Percentiles rank a stretch among this genome's conserved stretches.
These are phyloP conservation scores for Ogataea pini DNA, from an alignment of 805 yeast species.

Conservation along the genomic window DNA sequence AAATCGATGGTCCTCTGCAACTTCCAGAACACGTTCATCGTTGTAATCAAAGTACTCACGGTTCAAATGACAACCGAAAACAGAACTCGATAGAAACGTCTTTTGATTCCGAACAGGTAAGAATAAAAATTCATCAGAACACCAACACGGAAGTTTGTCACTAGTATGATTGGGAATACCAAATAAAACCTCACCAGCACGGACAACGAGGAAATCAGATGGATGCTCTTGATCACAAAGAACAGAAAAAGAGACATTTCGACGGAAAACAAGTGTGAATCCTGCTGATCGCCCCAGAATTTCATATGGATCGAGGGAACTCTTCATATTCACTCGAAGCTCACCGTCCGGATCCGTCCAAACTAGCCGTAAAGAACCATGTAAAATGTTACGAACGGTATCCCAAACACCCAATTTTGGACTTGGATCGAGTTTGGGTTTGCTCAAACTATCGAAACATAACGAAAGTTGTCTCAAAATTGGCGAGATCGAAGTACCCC, in stretches of 20 bases:
- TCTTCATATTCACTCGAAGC: constrained; percentile 64
- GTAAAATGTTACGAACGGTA: constrained; percentile 72
- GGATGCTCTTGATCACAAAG: constrained; percentile 65
- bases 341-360: constrained; percentile 49
- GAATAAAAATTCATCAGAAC: constrained; percentile 47
- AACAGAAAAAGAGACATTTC: constrained; percentile 52
- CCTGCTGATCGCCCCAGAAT: constrained; percentile 72
- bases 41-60: constrained; percentile 18
- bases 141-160: constrained; percentile 57
- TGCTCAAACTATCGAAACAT: constrained; percentile 78
- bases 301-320: constrained; percentile 77
- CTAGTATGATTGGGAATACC: constrained; percentile 76
- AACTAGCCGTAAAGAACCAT: constrained; percentile 57
- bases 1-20: constrained; percentile 25
- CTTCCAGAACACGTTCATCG: constrained; percentile 6
- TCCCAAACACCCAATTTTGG: constrained; percentile 92
- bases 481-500: constrained; percentile 86
- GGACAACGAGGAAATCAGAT: constrained; percentile 61
- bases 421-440: constrained; percentile 89
- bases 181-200: constrained; percentile 62
- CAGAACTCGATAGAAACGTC: constrained; percentile 21
- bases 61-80: constrained; percentile 30
- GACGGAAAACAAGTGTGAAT: constrained; percentile 69
- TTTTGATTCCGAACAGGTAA: constrained; percentile 40
- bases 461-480: constrained; percentile 79